These are phyloP conservation scores for Aspergillus cejpii DNA, from an alignment of 2,329 filamentous ascomycete species.

Conservation along the genomic window DNA sequence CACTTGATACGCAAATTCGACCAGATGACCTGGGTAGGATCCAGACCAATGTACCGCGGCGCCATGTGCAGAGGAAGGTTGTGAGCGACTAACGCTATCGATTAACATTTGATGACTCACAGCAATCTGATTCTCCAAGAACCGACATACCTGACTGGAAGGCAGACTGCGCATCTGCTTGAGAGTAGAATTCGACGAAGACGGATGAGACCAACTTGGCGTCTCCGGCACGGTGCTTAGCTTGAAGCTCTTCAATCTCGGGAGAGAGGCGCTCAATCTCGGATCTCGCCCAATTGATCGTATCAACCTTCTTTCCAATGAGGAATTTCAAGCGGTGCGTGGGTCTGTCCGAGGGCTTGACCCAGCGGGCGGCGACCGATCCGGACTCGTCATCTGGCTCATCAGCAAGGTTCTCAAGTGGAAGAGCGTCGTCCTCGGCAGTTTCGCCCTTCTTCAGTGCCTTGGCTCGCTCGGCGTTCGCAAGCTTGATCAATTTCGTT, in stretches of 20 bases:
- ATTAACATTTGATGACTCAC: too few relatives aligned
- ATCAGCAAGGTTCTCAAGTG: slow-evolving; percentile 41
- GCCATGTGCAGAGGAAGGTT: slow-evolving; percentile 82
- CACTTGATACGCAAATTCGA: slow-evolving; percentile 72
- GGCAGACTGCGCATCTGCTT: slow-evolving; percentile 77
- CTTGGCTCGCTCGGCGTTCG: slow-evolving; percentile 66
- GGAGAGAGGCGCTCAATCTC: slow-evolving; percentile 71
- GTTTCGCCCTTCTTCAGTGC: slow-evolving; percentile 53
- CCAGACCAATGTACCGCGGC: slow-evolving; percentile 75
- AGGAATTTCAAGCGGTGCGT: slow-evolving; percentile 66
- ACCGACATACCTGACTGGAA: slow-evolving; percentile 57
- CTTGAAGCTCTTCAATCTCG: slow-evolving; percentile 62
- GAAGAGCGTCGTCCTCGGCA: slow-evolving; percentile 30
- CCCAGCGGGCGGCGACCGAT: slow-evolving; percentile 65
- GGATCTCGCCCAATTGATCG: slow-evolving; percentile 78
- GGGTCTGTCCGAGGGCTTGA: slow-evolving; percentile 66
- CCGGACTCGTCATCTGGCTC: slow-evolving; percentile 61
- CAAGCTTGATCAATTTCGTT: slow-evolving; percentile 72
- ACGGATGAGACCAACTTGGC: slow-evolving; percentile 65
- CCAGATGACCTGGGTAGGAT: slow-evolving; percentile 80
- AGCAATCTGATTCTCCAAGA: background rate
- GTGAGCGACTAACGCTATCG: slow-evolving; percentile 55
- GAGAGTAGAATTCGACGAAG: slow-evolving; percentile 82
- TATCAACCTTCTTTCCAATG: slow-evolving; percentile 84
- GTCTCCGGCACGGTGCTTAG: slow-evolving; percentile 58